Evolutionary conservation across 208 protist species (phyloP).

Genomic region (Phytomonas sp.): DNA sequence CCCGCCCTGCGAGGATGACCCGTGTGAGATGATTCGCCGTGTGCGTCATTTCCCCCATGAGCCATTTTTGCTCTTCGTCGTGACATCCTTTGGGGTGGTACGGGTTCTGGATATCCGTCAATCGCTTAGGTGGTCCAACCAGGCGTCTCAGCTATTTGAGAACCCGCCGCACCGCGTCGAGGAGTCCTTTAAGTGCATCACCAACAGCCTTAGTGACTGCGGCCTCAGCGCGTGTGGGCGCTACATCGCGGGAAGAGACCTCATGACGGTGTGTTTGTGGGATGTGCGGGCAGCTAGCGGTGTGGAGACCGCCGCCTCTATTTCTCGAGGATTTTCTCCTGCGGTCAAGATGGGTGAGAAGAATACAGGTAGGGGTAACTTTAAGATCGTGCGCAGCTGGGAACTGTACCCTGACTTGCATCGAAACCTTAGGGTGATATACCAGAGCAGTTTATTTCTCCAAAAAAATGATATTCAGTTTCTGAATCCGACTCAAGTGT

Average conservation of each 20-base stretch:
- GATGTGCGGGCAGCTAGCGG: conserved; percentile 54
- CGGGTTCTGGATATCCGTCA: conserved; percentile 77
- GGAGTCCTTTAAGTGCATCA: conserved; percentile 39
- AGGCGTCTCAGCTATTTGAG: conserved; percentile 49
- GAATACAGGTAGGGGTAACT: background rate
- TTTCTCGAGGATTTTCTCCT: conserved; percentile 7
- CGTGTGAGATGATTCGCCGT: conserved; percentile 47
- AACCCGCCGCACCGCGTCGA: conserved; percentile 34
- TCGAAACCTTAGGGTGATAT: conserved; percentile 48
- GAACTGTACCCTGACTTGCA: conserved; percentile 65
- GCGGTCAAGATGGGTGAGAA: conserved; percentile 1
- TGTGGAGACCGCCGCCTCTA: conserved; percentile 17
- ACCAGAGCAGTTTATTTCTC: conserved; percentile 56
- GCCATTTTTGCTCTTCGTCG: conserved; percentile 77
- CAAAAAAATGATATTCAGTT: conserved; percentile 73
- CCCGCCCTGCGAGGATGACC: conserved; percentile 12
- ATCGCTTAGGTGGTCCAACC: conserved; percentile 57
- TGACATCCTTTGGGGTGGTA: conserved; percentile 61
- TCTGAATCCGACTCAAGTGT: conserved; percentile 39
- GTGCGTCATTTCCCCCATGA: conserved; percentile 66
- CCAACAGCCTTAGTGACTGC: conserved; percentile 69
- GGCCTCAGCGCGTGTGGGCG: conserved; percentile 75
- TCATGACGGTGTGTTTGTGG: conserved; percentile 75
- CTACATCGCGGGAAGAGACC: conserved; percentile 74
- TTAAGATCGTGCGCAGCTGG: conserved; percentile 48